phyloP scores from a whole-genome alignment of 1,284 basidiomycete species.

The Takashimella tepidaria region DNA sequence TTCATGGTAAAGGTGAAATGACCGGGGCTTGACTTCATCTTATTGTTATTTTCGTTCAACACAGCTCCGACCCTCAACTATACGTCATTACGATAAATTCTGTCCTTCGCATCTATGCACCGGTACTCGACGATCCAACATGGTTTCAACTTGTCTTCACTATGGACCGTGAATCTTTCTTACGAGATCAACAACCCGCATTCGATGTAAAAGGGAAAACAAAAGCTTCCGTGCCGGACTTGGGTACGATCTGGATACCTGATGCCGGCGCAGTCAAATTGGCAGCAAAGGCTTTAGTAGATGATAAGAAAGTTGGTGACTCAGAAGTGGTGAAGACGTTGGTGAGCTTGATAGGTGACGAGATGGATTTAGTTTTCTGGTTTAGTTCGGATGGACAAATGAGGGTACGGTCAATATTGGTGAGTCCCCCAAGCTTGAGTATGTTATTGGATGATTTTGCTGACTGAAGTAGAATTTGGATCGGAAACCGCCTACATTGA shows the following conservation, averaged over 20 bases:
- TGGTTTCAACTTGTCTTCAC: constrained; percentile 73
- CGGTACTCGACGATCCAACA: constrained; percentile 78
- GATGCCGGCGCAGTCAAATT: constrained; percentile 26
- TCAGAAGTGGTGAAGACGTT: constrained; percentile 19
- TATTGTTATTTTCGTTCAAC: constrained; percentile 5
- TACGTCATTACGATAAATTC: constrained; percentile 40
- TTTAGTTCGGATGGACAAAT: constrained; percentile 66
- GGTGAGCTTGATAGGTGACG: constrained; percentile 53
- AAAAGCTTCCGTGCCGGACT: constrained; percentile 6
- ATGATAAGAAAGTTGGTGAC: constrained; percentile 54
- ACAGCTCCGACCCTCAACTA: constrained; percentile 36
- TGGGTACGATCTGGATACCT: constrained; percentile 30
- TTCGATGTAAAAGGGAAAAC: constrained; percentile 49
- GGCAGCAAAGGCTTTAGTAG: constrained; percentile 23
- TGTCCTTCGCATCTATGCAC: constrained; percentile 69
- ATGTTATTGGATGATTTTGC: too few relatives aligned
- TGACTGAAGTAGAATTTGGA: constrained; percentile 65
- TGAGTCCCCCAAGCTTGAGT: constrained; percentile 47
- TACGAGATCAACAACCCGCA: constrained; percentile 57
- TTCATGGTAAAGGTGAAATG: too few relatives aligned
- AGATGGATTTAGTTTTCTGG: constrained; percentile 72
- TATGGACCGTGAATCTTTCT: constrained; percentile 58
- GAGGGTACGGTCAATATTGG: constrained; percentile 65
- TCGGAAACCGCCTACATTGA: constrained; percentile 76
- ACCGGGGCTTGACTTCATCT: background rate